Base-by-base conservation (phyloP, 2,329 filamentous ascomycete genomes). In the Aspergillus carbonarius region DNA sequence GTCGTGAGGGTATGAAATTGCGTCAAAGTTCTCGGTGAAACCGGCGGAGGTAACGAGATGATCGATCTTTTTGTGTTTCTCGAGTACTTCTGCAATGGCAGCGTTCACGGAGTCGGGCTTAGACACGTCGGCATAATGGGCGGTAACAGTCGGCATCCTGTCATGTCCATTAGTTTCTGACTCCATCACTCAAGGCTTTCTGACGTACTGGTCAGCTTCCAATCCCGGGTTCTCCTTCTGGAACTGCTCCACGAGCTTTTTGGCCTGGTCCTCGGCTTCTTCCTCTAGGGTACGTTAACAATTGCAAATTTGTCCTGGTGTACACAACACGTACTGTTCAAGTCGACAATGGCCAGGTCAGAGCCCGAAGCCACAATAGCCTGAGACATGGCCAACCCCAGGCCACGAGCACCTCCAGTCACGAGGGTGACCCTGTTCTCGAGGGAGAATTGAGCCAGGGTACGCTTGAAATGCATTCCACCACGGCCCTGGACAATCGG, bases 11-110 rank as follows among this genome's bases (percentile, higher is more conserved):
- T 98, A 98, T 66, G 88, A 87, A 69, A 93, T 89, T 48, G 93
- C 93, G 69, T 96, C 89, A 71, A 92, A 96, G 81, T 97, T 97
- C 81, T 97, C 93, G 13, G 91, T 95, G 79, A 98, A 96, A 47
- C 93, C 93, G 51, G 93, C 93, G n/a, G 92, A 96, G 25, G 93
- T 97, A 68, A 98, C 93, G 25, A 98, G 84, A 76, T 91, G 88
- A 78, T 96, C 92, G 67, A 97, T 92, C 75, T 90, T 89, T 76
- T 88, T 88, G 73, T 96, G 93, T 59, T 84, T 78, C 50, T 80
- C 68, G 52, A 93, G 73, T 65, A 93, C 84, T 60, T 92, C 88
- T 37, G 82, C 79, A 65, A 97, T 83, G 67, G 89, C 89, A 32
- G 81, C 76, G 58, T 90, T 87, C 62, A 97, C 93, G 6, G 91